phyloP scores from a whole-genome alignment of 331 rosid species.

The Dryas integrifolia region DNA sequence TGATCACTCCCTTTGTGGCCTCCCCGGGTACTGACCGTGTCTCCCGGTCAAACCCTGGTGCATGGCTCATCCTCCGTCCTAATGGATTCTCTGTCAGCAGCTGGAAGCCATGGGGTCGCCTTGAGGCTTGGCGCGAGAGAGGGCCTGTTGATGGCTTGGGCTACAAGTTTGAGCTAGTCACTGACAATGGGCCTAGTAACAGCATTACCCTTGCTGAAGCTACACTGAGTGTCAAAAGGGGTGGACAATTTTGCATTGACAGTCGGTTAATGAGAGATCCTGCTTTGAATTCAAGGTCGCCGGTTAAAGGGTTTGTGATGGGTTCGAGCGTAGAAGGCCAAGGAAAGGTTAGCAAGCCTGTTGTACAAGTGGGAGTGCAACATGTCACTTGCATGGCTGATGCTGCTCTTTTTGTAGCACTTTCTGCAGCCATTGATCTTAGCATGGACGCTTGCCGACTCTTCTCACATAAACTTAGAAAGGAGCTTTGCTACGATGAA shows the following conservation, averaged over 20 bases:
- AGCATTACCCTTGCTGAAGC: slow-evolving; percentile 69
- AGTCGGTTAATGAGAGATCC: slow-evolving; percentile 41
- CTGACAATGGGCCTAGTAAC: slow-evolving; percentile 49
- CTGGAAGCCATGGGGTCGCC: slow-evolving; percentile 97
- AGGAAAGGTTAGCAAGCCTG: slow-evolving; percentile 75
- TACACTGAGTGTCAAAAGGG: slow-evolving; percentile 61
- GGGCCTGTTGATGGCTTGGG: slow-evolving; percentile 79
- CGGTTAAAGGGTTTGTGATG: slow-evolving; percentile 73
- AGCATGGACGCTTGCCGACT: slow-evolving; percentile 95
- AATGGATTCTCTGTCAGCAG: slow-evolving; percentile 59
- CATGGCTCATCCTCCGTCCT: slow-evolving; percentile 93
- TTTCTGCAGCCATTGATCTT: slow-evolving; percentile 89
- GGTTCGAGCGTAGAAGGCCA: slow-evolving; percentile 82
- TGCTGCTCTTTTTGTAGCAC: slow-evolving; percentile 80
- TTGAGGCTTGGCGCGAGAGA: slow-evolving; percentile 93
- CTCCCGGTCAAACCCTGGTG: slow-evolving; percentile 84
- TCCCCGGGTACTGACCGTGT: slow-evolving; percentile 78
- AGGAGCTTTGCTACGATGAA: slow-evolving; percentile 73
- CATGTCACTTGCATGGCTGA: slow-evolving; percentile 95
- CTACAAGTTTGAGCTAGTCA: slow-evolving; percentile 77
- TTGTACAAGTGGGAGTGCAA: slow-evolving; percentile 73
- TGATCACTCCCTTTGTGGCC: slow-evolving; percentile 91
- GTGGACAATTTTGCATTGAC: slow-evolving; percentile 81
- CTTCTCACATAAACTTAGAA: slow-evolving; percentile 77
- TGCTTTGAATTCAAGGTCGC: slow-evolving; percentile 45